phyloP scores from a whole-genome alignment of 78 protist species.

The Goniomonas avonlea region DNA sequence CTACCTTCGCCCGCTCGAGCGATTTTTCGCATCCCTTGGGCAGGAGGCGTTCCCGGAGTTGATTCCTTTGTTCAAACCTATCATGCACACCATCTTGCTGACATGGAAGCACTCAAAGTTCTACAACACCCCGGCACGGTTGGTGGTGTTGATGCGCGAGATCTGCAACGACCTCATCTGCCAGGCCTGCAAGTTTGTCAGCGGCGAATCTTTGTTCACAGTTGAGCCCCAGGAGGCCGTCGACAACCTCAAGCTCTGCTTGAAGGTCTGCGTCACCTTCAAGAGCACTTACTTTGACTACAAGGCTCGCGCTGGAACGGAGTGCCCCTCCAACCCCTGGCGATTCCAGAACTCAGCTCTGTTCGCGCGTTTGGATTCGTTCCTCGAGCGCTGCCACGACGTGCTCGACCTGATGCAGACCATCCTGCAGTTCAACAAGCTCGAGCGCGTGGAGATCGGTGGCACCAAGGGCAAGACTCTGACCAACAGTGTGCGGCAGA shows the following conservation, averaged over 20 bases:
- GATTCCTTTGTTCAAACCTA: conserved; percentile 12
- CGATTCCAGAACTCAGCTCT: conserved; percentile 26
- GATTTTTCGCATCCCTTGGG: background rate
- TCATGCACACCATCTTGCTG: conserved; percentile 34
- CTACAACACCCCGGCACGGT: conserved; percentile 5
- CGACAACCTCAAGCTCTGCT: background rate
- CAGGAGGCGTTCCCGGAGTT: background rate
- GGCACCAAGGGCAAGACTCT: conserved; percentile 46
- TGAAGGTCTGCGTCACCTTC: conserved; percentile 2
- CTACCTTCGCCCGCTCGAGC: conserved; percentile 25
- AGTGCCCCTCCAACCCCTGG: conserved; percentile 37
- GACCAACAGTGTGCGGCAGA: background rate
- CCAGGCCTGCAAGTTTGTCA: conserved; percentile 14
- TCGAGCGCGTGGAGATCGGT: conserved; percentile 59
- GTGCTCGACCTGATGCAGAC: conserved; percentile 42
- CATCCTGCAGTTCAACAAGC: conserved; percentile 21
- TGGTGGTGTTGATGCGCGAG: conserved; percentile 47
- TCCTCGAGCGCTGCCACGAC: conserved; percentile 50
- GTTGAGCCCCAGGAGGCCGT: conserved; percentile 43
- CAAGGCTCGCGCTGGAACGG: background rate
- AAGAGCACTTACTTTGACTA: conserved; percentile 31
- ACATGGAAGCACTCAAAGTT: conserved; percentile 9
- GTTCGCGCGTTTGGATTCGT: conserved; percentile 44
- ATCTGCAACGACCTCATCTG: conserved; percentile 57
- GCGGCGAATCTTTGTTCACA: background rate